Base-by-base conservation (phyloP, 2,329 filamentous ascomycete species). In the Aciculosporium take region DNA sequence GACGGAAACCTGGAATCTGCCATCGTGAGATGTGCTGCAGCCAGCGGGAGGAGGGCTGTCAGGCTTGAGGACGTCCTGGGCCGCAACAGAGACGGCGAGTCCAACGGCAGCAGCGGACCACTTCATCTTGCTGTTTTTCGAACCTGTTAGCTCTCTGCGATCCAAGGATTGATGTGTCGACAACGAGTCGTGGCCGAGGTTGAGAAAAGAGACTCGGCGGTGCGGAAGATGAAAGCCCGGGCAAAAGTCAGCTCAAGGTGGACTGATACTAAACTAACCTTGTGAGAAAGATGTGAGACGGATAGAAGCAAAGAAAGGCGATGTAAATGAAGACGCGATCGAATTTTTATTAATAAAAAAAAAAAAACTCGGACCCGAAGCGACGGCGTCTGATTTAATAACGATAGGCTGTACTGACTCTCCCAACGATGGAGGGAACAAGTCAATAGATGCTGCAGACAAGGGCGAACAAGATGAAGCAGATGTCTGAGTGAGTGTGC, bases 1-100 rank as follows among this genome's bases (percentile, higher is more conserved):
- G 39, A 76, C 67, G 37, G 72, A 69, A 47, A 83, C 69, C 54
- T 76, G 64, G 49, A 84, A 82, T 27, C 60, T 61, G 37, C 74
- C 73, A 12, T 63, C 52, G 51, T 67, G 69, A 41, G 56, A 66
- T 9, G 60, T 47, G 36, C 58, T 53, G 63, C 79, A 84, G 44
- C 71, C 72, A 1, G 59, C 51, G 1, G 77, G 75, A 1, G 71
- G 57, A 3, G 64, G 47, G 13, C 56, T 60, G 1, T 61, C 54
- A 9, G 79, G 76, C 5, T 68, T 57, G 40, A 78, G 64, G 46
- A 60, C 59, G 31, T 65, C 66, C 60, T 61, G 53, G 21, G 65
- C 66, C 17, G 58, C 57, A 44, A 60, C 59, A 42, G 61, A 60
- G 51, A 67, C 59, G 44, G 64, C 64, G 39, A 75, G 51, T 44